Evolutionary conservation across 345 rosid species (phyloP).

Genomic region (Geranium brycei): DNA sequence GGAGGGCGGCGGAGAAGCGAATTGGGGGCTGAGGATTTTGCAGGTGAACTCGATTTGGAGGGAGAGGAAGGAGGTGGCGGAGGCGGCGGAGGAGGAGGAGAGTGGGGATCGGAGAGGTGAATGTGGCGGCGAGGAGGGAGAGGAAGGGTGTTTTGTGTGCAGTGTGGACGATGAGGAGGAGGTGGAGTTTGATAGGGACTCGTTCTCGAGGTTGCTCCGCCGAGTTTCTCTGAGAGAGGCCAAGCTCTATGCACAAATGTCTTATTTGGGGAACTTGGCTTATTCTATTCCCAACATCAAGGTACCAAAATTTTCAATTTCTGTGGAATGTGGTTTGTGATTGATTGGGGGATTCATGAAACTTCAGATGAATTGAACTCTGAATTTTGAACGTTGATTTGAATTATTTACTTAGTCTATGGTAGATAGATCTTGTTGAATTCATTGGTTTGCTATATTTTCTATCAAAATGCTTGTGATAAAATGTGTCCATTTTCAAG

Average conservation of each 20-base stretch:
- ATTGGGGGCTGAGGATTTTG: slow-evolving; percentile 88
- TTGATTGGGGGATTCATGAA: neutral
- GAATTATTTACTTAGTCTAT: too few relatives aligned
- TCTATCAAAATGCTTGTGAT: too few relatives aligned
- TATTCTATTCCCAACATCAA: slow-evolving; percentile 63
- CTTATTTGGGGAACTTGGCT: slow-evolving; percentile 66
- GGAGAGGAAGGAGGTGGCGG: slow-evolving; percentile 19
- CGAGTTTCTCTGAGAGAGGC: slow-evolving; percentile 60
- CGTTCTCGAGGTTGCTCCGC: slow-evolving; percentile 57
- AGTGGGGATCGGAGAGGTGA: neutral
- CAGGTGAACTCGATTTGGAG: slow-evolving; percentile 56
- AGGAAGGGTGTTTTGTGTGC: slow-evolving; percentile 44
- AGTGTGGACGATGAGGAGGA: slow-evolving; percentile 20
- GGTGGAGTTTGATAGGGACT: slow-evolving; percentile 46
- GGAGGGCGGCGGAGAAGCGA: slow-evolving; percentile 33
- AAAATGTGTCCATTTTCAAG: too few relatives aligned
- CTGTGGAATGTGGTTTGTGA: neutral
- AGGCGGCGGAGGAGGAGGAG: slow-evolving; percentile 12
- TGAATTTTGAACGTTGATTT: too few relatives aligned
- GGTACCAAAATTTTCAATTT: slow-evolving; percentile 19
- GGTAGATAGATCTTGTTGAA: too few relatives aligned
- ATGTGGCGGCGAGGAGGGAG: slow-evolving; percentile 11
- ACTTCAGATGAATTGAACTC: too few relatives aligned
- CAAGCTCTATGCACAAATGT: slow-evolving; percentile 62
- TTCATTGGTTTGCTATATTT: too few relatives aligned